Evolutionary conservation across 1,284 basidiomycete species (phyloP).

Genomic region (Ceratobasidium sp.): DNA sequence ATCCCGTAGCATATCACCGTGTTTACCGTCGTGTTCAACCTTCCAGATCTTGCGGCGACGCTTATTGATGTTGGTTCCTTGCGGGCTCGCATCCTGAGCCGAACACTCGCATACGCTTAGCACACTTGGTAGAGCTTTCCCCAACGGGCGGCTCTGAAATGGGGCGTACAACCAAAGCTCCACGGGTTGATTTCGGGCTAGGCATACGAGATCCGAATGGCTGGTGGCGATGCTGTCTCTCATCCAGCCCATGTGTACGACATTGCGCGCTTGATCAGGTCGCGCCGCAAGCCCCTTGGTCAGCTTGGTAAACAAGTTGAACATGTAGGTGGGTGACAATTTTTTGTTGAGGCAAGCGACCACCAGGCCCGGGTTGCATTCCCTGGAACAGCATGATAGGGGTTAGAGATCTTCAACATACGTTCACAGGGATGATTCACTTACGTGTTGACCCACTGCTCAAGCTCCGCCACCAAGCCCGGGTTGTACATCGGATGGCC

Average conservation of each 20-base stretch:
- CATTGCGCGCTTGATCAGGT: neutral
- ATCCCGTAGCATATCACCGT: neutral
- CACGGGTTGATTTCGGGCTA: neutral
- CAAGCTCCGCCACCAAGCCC: neutral
- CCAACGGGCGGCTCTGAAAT: slow-evolving; percentile 25
- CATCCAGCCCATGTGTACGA: neutral
- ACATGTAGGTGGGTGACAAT: slow-evolving; percentile 7
- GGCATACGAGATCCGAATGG: slow-evolving; percentile 10
- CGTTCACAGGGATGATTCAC: neutral
- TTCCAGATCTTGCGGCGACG: slow-evolving; percentile 13
- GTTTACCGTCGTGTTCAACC: neutral
- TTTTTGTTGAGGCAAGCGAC: neutral
- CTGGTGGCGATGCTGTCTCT: neutral
- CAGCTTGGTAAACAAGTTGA: neutral
- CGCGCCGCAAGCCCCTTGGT: neutral
- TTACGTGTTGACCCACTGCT: neutral
- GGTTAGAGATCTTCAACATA: neutral
- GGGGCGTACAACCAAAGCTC: slow-evolving; percentile 19
- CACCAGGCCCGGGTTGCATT: neutral
- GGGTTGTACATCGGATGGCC: slow-evolving; percentile 18
- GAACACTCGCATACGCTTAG: slow-evolving; percentile 11
- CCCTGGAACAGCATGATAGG: neutral
- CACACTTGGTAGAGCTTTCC: slow-evolving; percentile 11
- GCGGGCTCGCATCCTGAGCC: neutral
- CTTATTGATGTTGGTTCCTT: neutral